Evolutionary conservation across 208 protist genomes (phyloP), one percentile per base, ranked within the genome.

Genomic region (Tritrichomonas musculus): DNA sequence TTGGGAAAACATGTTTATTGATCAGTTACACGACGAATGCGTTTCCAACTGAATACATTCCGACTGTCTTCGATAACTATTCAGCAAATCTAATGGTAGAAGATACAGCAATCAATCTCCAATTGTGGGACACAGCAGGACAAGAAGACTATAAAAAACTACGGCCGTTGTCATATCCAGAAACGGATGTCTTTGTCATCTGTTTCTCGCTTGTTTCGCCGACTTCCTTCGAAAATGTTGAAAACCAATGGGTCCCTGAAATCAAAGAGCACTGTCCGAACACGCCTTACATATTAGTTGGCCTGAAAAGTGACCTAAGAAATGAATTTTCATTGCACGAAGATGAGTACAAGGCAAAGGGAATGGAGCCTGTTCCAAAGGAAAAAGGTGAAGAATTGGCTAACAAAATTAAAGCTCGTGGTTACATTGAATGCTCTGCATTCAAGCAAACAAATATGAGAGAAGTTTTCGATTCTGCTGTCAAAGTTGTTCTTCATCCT

Each of bases 401-500:
- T 41, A 95, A 96, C 47, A 93, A 96, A 60, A 97, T 98, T 82
- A 93, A 94, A 57, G 96, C 97, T 57, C 82, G 95, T 44, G 95
- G 96, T 49, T 98, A 98, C 95, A 92, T 98, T 20, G 97, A 98
- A 94, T 98, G 97, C 95, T 97, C 95, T 92, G 97, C 97, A 13
- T 94, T 96, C 1, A 98, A 96, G 13, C 96, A 98, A 94, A 93
- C 96, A 36, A 94, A 94, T 92, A 94, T 95, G 8, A 94, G 93
- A 44, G 73, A 93, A 75, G 94, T 95, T 13, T 95, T 95, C 36
- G 94, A 95, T 92, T 33, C 65, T 72, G 94, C 94, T 55, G 93
- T 95, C 65, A 88, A 65, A 25, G 20, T 30, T 41, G 82, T n/a
- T 66, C 47, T 92, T 20, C 25, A 39, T 3, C 47, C 47, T 27